Evolutionary conservation across 164 flowering plant species (phyloP), one percentile per base, ranked within the genome.

Genomic region (Dillenia turbinata): DNA sequence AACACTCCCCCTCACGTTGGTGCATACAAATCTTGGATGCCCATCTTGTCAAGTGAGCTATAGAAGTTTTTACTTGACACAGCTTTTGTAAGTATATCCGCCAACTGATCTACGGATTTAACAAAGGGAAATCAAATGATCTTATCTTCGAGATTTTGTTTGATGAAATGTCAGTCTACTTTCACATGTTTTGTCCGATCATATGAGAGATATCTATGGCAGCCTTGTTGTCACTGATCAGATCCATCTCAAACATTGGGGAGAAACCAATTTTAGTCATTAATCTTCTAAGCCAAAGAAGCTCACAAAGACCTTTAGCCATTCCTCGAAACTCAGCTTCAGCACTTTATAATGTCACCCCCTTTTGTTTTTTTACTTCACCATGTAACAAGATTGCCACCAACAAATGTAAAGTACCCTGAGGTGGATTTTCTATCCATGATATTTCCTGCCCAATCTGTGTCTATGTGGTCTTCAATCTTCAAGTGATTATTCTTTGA

Each of bases 261-360:
- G 58, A 44, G 11, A 61, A 15, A 15, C 56, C 48, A 43, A 61
- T 43, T 52, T 60, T 7, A 2, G 22, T 9, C 49, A 60, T 9
- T 7, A 47, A 5, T 49, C 53, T 49, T 12, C 33, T 57, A 7
- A 58, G 22, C 22, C 52, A 47, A 9, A 59, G 61, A 59, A 59
- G 50, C 33, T 59, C 61, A 51, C 64, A 61, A 10, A 61, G 26
- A 2, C 64, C 49, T 16, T 61, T 52, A 24, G 56, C 26, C 55
- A 61, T 61, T 10, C 47, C 64, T 0, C 55, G 22, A 10, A 61
- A 61, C 12, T 61, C 48, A 14, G 48, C 49, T 16, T 61, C 40
- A 33, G 49, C 56, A 52, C 50, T 52, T 14, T 47, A 61, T n/a
- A 61, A 2, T 14, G 24, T 10, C 2, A 60, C 11, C 22, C 1